A percentile compares a stretch with the other conserved stretches of the same genome.
These are phyloP conservation scores for Obelidium mucronatum DNA, from an alignment of 192 early-diverging fungal genomes.

Conservation along the genomic window DNA sequence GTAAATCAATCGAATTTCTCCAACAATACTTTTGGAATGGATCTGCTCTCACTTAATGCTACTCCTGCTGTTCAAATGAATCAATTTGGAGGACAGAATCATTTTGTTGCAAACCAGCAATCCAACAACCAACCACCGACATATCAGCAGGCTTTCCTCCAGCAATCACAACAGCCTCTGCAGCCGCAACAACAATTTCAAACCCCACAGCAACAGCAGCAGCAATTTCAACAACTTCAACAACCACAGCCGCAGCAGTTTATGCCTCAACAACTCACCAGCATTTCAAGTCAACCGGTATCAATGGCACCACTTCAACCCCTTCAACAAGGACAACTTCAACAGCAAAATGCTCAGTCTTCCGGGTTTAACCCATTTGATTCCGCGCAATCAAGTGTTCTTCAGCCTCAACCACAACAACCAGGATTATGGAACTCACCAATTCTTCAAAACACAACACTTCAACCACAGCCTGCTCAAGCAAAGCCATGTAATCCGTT, in stretches of 20 bases:
- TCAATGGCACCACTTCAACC: constrained; percentile 9
- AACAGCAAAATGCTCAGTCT: constrained; percentile 38
- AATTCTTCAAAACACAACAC: neutral
- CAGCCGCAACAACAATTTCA: constrained; percentile 15
- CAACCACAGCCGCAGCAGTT: neutral
- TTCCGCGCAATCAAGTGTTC: neutral
- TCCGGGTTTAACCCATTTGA: no score
- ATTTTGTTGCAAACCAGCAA: constrained; percentile 5
- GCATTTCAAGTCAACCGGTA: neutral
- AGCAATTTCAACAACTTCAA: constrained; percentile 13
- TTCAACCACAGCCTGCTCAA: neutral
- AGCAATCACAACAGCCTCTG: neutral
- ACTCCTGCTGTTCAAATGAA: neutral
- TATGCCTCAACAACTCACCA: constrained; percentile 1
- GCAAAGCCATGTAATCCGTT: neutral
- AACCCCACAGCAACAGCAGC: constrained; percentile 14
- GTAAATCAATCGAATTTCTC: neutral
- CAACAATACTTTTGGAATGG: neutral
- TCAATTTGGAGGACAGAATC: neutral
- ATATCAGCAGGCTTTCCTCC: neutral
- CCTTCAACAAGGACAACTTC: constrained; percentile 36
- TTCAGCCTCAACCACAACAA: neutral
- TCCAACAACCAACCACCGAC: no score
- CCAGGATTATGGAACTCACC: neutral
- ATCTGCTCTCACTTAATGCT: neutral